A percentile compares a stretch with the other conserved stretches of the same genome.
These are phyloP conservation scores for Fusarium sulawesiense DNA, from an alignment of 2,329 filamentous ascomycete genomes.

Conservation along the genomic window DNA sequence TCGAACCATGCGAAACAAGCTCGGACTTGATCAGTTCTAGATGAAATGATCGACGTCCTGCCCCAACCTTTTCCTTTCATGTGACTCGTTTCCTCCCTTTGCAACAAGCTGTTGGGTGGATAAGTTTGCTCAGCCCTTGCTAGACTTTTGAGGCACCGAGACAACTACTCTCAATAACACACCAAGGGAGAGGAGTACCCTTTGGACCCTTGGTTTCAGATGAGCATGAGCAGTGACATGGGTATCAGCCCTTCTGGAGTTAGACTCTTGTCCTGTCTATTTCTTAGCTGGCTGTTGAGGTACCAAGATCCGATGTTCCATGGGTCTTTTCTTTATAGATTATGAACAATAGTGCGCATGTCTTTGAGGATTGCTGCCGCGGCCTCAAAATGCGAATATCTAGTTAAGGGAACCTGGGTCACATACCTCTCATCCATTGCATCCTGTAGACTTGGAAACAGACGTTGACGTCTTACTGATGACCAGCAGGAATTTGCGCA, in stretches of 20 bases:
- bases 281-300: not conserved
- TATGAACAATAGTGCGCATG: no score
- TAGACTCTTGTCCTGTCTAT: not conserved
- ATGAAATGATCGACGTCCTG: slow-evolving; percentile 37
- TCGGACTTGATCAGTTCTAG: slow-evolving; percentile 28
- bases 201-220: not conserved
- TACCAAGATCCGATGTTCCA: not conserved
- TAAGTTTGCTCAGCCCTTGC: slow-evolving; percentile 17
- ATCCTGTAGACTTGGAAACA: not conserved
- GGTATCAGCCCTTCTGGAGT: not conserved
- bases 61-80: slow-evolving; percentile 26
- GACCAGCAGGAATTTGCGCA: slow-evolving; percentile 10
- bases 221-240: not conserved
- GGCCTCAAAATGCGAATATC: no score
- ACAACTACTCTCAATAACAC: slow-evolving; percentile 7
- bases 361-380: no score
- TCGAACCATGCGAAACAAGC: not conserved
- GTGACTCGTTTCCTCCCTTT: slow-evolving; percentile 35
- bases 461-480: not conserved
- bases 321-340: no score
- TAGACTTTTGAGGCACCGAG: slow-evolving; percentile 19
- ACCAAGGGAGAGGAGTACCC: not conserved
- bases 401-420: no score
- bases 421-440: no score
- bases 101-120: slow-evolving; percentile 9